phyloP scores from a whole-genome alignment of 805 yeast genomes.

The Kregervanrija pseudodelftensis region DNA sequence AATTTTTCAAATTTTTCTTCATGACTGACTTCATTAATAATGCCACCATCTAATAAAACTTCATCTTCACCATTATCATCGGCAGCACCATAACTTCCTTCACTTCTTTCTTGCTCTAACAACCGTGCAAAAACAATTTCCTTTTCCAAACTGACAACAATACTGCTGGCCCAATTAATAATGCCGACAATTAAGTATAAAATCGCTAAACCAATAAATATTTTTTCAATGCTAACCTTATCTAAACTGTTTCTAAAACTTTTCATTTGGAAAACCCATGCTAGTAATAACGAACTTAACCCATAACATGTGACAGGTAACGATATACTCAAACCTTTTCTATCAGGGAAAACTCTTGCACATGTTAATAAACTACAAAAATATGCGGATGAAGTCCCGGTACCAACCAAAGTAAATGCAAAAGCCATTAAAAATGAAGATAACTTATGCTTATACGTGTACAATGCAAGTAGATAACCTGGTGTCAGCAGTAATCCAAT shows the following conservation, averaged over 20 bases:
- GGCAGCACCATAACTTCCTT: not conserved
- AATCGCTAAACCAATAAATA: conserved; percentile 45
- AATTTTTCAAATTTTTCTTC: conserved; percentile 22
- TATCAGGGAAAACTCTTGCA: conserved; percentile 74
- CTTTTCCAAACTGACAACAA: conserved; percentile 54
- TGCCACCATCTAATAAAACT: conserved; percentile 3
- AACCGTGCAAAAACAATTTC: conserved; percentile 34
- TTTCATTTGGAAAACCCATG: conserved; percentile 46
- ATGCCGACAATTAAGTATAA: conserved; percentile 51
- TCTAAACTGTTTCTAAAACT: conserved; percentile 27
- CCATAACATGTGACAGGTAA: conserved; percentile 89
- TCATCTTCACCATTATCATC: conserved; percentile 2
- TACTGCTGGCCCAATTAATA: conserved; percentile 56
- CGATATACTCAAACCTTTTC: conserved; percentile 75
- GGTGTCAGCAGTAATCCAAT: conserved; percentile 60
- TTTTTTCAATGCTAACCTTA: conserved; percentile 38
- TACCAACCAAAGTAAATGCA: conserved; percentile 55
- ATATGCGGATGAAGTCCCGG: conserved; percentile 67
- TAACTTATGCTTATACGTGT: conserved; percentile 24
- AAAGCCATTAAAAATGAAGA: conserved; percentile 33
- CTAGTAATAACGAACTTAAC: conserved; percentile 65
- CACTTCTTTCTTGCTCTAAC: conserved; percentile 12
- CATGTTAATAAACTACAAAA: conserved; percentile 71
- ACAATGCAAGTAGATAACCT: conserved; percentile 50
- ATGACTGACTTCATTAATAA: conserved; percentile 9